Evolutionary conservation across 2,329 filamentous ascomycete species (phyloP), one percentile per base, ranked within the genome.

Genomic region (Capronia epimyces): DNA sequence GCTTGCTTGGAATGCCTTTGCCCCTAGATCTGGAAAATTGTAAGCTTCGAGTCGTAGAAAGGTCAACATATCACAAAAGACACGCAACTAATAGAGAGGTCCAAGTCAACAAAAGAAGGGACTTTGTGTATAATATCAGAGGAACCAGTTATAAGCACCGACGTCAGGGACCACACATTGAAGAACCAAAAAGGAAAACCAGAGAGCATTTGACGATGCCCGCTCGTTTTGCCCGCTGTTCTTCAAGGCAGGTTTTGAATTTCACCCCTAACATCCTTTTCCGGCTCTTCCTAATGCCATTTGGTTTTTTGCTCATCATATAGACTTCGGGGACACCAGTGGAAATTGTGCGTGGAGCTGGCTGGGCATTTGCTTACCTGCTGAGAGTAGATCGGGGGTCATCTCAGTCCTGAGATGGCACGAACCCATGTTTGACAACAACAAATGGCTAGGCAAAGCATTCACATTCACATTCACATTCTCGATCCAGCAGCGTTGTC

Each of bases 271-370:
- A 42, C 52, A 59, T 60, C 61, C 61, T 63, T 59, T 62, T 62
- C 58, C 60, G 61, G 61, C 61, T 63, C 61, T 63, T 63, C 61
- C 61, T 63, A 62, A 61, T 60, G 59, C 56, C 56, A 47, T 56
- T 49, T 54, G 55, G 61, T 61, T 63, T 57, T 52, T 46, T 40
- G 48, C 49, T 63, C 60, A 62, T 62, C 60, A 62, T 58, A 42
- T 3, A 22, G 39, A 25, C 7, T 32, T 32, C 8, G 16, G 16
- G 21, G 3, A 22, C 4, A 9, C 20, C 12, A 15, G 39, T 15
- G 3, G 21, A 18, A 4, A 25, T 42, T 24, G 39, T 25, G 2
- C 3, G 25, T 22, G 13, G 39, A 13, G 25, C 18, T 24, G 32
- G 29, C 22, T n/a, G 15, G 43, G 39, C 3, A 9, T 42, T 32